phyloP scores from a whole-genome alignment of 2,329 filamentous ascomycete species.

The Chaetomium strumarium region DNA sequence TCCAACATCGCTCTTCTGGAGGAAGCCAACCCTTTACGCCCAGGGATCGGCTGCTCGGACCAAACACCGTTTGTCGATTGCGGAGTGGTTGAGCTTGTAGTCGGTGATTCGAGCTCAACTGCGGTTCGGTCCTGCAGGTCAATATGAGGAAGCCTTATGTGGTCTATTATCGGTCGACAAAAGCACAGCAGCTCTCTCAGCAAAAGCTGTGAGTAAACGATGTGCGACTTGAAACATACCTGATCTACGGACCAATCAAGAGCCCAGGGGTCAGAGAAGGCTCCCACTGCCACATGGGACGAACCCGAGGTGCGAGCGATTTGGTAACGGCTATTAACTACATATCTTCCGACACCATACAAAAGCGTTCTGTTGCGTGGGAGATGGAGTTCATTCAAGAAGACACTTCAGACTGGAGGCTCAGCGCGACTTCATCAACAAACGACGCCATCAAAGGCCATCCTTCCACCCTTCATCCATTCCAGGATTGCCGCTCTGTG shows the following conservation, averaged over 20 bases:
- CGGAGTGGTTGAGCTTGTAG: conserved; percentile 7
- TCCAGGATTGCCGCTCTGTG: conserved; percentile 6
- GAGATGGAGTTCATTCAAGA: too few relatives aligned
- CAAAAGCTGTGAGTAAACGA: neutral
- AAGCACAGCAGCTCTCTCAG: conserved; percentile 9
- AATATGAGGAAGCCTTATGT: conserved; percentile 21
- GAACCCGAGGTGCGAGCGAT: neutral
- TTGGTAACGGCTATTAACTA: too few relatives aligned
- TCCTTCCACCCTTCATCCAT: neutral
- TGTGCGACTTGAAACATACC: conserved; percentile 21
- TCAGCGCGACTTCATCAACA: too few relatives aligned
- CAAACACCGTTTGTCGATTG: conserved; percentile 15
- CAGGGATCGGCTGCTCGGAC: conserved; percentile 4
- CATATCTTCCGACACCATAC: too few relatives aligned
- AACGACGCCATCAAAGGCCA: too few relatives aligned
- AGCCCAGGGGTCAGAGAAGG: conserved; percentile 9
- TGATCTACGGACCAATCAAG: conserved; percentile 18
- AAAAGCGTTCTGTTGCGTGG: too few relatives aligned
- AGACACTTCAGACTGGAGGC: too few relatives aligned
- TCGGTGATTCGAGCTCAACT: conserved; percentile 8
- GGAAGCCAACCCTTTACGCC: neutral
- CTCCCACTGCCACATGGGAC: conserved; percentile 16
- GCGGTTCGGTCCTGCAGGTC: conserved; percentile 17
- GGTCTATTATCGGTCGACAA: conserved; percentile 23
- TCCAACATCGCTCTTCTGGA: neutral